These are phyloP conservation scores for Fusarium heterosporum DNA, from an alignment of 2,329 filamentous ascomycete genomes.

Conservation along the genomic window DNA sequence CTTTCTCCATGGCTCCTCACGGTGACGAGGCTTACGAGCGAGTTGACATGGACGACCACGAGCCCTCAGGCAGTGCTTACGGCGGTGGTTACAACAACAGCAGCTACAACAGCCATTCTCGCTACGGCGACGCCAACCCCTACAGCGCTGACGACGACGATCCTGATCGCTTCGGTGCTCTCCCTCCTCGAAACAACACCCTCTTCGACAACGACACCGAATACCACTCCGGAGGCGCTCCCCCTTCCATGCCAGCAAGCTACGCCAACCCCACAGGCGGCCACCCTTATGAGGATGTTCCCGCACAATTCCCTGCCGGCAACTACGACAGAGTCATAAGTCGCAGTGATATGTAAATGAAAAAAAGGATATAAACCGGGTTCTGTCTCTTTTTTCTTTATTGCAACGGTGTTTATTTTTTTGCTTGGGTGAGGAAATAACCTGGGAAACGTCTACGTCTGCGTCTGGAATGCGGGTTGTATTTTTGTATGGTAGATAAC, in stretches of 20 bases:
- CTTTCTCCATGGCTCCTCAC: slow-evolving; percentile 75
- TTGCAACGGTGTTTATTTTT: slow-evolving; percentile 38
- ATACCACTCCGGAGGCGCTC: slow-evolving; percentile 54
- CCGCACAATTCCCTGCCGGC: slow-evolving; percentile 66
- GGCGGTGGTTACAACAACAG: slow-evolving; percentile 50
- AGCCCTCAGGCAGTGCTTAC: slow-evolving; percentile 46
- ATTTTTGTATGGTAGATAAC: slow-evolving; percentile 43
- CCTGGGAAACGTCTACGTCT: slow-evolving; percentile 34
- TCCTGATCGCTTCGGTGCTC: slow-evolving; percentile 55
- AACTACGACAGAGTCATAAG: slow-evolving; percentile 66
- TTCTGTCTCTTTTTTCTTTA: slow-evolving; percentile 29
- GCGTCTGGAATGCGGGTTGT: slow-evolving; percentile 33
- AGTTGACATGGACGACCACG: slow-evolving; percentile 67
- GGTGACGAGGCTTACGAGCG: slow-evolving; percentile 74
- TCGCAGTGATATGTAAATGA: slow-evolving; percentile 34
- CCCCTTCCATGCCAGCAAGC: slow-evolving; percentile 42
- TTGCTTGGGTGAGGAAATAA: slow-evolving; percentile 32
- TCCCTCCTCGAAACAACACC: slow-evolving; percentile 54
- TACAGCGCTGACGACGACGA: slow-evolving; percentile 57
- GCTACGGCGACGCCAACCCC: slow-evolving; percentile 54
- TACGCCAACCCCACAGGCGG: slow-evolving; percentile 44
- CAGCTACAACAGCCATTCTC: slow-evolving; percentile 47
- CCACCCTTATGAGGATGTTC: slow-evolving; percentile 51
- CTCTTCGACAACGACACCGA: slow-evolving; percentile 65
- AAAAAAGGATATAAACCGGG: slow-evolving; percentile 42